Evolutionary conservation across 2,329 filamentous ascomycete species (phyloP).

Genomic region (Talaromyces islandicus): DNA sequence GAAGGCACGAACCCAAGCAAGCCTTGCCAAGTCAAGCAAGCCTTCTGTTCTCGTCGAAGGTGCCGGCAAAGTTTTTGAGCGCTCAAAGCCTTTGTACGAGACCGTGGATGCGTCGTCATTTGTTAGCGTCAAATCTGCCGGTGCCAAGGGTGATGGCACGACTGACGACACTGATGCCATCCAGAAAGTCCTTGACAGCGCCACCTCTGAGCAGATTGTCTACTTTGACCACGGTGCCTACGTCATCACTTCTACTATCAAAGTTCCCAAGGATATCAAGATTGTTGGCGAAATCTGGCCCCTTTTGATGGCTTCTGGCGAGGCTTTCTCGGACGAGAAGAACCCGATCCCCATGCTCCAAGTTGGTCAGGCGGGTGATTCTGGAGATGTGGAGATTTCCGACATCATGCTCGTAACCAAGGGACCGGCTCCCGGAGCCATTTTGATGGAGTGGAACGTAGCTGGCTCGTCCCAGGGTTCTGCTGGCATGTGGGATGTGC

Average conservation of each 20-base stretch:
- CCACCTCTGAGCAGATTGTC: conserved; percentile 53
- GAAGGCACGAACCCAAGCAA: conserved; percentile 52
- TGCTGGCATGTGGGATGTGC: conserved; percentile 88
- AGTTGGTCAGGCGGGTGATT: conserved; percentile 70
- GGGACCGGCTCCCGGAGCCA: conserved; percentile 77
- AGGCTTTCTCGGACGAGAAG: conserved; percentile 64
- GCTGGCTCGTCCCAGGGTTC: conserved; percentile 58
- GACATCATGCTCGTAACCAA: conserved; percentile 81
- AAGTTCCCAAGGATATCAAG: conserved; percentile 66
- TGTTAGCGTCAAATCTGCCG: conserved; percentile 72
- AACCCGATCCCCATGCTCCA: conserved; percentile 83
- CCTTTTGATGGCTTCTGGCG: conserved; percentile 75
- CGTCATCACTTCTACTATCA: conserved; percentile 54
- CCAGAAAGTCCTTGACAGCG: conserved; percentile 68
- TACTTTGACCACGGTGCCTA: conserved; percentile 63
- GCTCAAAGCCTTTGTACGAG: conserved; percentile 85
- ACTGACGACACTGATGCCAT: conserved; percentile 85
- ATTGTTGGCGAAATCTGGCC: conserved; percentile 92
- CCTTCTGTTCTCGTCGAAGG: conserved; percentile 60
- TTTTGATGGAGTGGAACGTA: conserved; percentile 89
- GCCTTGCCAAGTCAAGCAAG: conserved; percentile 54
- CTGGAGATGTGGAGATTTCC: conserved; percentile 76
- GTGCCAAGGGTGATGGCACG: conserved; percentile 79
- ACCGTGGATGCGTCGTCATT: conserved; percentile 62
- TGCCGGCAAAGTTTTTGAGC: conserved; percentile 68